These are phyloP conservation scores for Phytophthora nicotianae DNA, from an alignment of 352 stramenopile species.

Conservation along the genomic window DNA sequence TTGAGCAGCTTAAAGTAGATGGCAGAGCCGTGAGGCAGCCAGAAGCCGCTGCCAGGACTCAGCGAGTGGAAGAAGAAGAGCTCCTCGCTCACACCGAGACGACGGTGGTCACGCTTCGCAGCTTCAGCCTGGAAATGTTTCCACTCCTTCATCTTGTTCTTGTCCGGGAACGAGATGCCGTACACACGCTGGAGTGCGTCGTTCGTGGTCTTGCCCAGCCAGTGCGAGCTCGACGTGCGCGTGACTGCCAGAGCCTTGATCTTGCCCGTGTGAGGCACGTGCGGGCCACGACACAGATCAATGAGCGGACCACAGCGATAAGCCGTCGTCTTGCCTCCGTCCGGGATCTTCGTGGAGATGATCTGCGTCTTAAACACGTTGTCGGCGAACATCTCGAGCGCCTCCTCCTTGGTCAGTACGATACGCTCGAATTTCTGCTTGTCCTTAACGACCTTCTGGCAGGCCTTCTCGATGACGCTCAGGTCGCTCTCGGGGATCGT, in stretches of 20 bases:
- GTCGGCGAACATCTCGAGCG: constrained; percentile 97
- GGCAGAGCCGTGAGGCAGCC: constrained; percentile 93
- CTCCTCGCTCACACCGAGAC: constrained; percentile 94
- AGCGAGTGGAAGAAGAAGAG: constrained; percentile 96
- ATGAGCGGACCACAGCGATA: constrained; percentile 98
- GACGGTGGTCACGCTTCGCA: constrained; percentile 97
- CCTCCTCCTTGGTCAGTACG: constrained; percentile 98
- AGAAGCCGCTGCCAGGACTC: constrained; percentile 95
- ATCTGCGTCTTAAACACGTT: constrained; percentile 99
- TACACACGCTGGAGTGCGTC: constrained; percentile 98
- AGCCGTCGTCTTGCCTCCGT: constrained; percentile 96
- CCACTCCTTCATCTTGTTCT: constrained; percentile 98
- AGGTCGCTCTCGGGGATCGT: constrained; percentile 79
- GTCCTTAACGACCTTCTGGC: constrained; percentile 93
- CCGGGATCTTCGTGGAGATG: constrained; percentile 97
- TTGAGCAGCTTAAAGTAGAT: constrained; percentile 98
- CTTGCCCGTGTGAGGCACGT: constrained; percentile 96
- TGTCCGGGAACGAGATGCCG: constrained; percentile 98
- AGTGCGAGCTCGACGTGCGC: constrained; percentile 95
- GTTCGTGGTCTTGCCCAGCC: constrained; percentile 97
- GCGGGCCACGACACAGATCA: constrained; percentile 97
- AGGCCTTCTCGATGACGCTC: constrained; percentile 91
- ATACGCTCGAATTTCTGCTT: constrained; percentile 99
- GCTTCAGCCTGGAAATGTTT: constrained; percentile 96
- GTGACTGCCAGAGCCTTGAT: constrained; percentile 96